A percentile compares a stretch with the other conserved stretches of the same genome.
Evolutionary conservation across 2,329 filamentous ascomycete species (phyloP).

Genomic region (Aspergillus pseudoviridinutans): DNA sequence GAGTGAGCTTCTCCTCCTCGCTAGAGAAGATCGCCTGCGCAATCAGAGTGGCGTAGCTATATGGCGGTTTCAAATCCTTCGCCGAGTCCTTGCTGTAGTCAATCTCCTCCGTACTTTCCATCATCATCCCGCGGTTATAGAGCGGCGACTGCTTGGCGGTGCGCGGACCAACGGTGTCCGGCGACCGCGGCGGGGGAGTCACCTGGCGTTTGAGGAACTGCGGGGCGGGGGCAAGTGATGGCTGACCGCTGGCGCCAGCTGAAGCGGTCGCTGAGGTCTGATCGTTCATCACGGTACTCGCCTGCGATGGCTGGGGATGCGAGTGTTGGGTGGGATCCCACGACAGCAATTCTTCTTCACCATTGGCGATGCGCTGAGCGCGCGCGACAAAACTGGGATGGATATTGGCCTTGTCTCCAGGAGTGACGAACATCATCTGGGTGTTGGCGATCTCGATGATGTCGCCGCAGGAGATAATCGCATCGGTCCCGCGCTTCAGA

Average conservation of each 20-base stretch:
- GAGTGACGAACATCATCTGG: slow-evolving; percentile 99
- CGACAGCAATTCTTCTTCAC: slow-evolving; percentile 33
- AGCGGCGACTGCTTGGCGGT: slow-evolving; percentile 45
- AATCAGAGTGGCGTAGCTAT: slow-evolving; percentile 95
- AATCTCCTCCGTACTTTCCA: slow-evolving; percentile 51
- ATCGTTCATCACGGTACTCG: slow-evolving; percentile 8
- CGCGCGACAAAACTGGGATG: slow-evolving; percentile 67
- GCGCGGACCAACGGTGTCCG: slow-evolving; percentile 36
- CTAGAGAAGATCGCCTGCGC: slow-evolving; percentile 91
- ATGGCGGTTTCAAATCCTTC: slow-evolving; percentile 89
- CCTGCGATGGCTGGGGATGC: slow-evolving; percentile 29
- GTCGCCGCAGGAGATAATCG: slow-evolving; percentile 74
- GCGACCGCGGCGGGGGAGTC: slow-evolving; percentile 38
- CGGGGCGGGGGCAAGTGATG: slow-evolving; percentile 41
- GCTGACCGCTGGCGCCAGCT: slow-evolving; percentile 25
- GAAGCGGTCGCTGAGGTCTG: slow-evolving; percentile 13
- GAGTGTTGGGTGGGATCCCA: slow-evolving; percentile 39
- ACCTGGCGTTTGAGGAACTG: slow-evolving; percentile 42
- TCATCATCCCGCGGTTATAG: slow-evolving; percentile 50
- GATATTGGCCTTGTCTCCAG: slow-evolving; percentile 67
- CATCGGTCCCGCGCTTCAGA: slow-evolving; percentile 63
- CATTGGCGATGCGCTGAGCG: slow-evolving; percentile 48
- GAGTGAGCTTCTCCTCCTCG: slow-evolving; percentile 79
- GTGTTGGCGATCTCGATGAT: slow-evolving; percentile 88
- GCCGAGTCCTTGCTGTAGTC: slow-evolving; percentile 71